Percentiles rank a stretch among this genome's conserved stretches.
These are phyloP conservation scores for Xerocomus minutiporus DNA, from an alignment of 1,284 basidiomycete genomes.

Conservation along the genomic window DNA sequence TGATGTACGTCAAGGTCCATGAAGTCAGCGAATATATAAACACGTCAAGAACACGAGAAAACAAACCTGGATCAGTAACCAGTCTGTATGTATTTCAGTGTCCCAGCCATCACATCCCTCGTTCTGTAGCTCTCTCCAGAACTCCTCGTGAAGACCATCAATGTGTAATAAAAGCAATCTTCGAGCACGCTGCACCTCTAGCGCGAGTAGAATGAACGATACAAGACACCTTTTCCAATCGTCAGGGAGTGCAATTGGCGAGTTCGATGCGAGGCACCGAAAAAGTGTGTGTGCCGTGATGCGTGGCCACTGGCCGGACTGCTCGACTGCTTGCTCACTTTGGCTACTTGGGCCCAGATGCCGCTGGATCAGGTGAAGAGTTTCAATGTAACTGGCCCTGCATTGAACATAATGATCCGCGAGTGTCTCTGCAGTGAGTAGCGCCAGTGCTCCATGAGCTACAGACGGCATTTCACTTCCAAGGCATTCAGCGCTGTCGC, in stretches of 20 bases:
- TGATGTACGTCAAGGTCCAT: not conserved
- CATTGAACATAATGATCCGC: constrained; percentile 5
- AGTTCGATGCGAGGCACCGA: constrained; percentile 20
- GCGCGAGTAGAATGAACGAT: constrained; percentile 23
- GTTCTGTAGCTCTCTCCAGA: constrained; percentile 33
- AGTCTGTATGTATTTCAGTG: constrained; percentile 30
- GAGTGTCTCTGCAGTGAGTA: constrained; percentile 9
- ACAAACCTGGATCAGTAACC: constrained; percentile 42
- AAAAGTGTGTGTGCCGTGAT: constrained; percentile 28
- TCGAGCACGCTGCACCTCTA: constrained; percentile 34
- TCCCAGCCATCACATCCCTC: constrained; percentile 12
- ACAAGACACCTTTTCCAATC: constrained; percentile 31
- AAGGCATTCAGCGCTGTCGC: no score
- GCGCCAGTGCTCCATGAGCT: no score
- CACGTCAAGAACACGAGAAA: not conserved
- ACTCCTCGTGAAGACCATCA: constrained; percentile 22
- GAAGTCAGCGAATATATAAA: no score
- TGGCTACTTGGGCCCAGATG: constrained; percentile 9
- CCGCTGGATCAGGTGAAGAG: constrained; percentile 9
- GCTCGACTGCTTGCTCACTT: constrained; percentile 12
- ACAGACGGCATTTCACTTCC: no score
- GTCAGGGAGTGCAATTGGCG: not conserved
- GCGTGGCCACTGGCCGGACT: constrained; percentile 30
- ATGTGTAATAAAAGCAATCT: constrained; percentile 10
- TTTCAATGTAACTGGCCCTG: not conserved